Conservation (phyloP, 1,284 basidiomycete genomes). For the Cryptococcus floricola region DNA sequence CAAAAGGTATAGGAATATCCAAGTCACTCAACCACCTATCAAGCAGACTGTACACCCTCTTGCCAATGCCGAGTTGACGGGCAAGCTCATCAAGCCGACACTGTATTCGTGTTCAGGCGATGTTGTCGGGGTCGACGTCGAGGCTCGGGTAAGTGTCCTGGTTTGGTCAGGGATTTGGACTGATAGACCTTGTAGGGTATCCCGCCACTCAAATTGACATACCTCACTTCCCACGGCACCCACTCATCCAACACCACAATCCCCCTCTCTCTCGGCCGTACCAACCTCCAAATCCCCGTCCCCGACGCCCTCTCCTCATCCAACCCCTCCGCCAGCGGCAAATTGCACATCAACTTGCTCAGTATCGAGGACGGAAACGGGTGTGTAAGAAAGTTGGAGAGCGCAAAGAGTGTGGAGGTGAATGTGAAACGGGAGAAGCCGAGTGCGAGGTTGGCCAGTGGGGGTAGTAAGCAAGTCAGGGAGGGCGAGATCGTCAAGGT, state of each 20-base stretch:
- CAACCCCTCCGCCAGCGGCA: slow-evolving; percentile 31
- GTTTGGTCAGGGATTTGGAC: background rate
- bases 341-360: slow-evolving; percentile 46
- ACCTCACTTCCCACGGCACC: slow-evolving; percentile 66
- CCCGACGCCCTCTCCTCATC: slow-evolving; percentile 27
- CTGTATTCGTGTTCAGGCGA: slow-evolving; percentile 63
- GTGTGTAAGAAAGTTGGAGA: slow-evolving; percentile 68
- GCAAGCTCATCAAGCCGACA: slow-evolving; percentile 50
- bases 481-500: slow-evolving; percentile 69
- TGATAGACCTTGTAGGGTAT: slow-evolving; percentile 56
- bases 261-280: slow-evolving; percentile 59
- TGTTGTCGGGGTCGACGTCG: slow-evolving; percentile 68
- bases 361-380: slow-evolving; percentile 84
- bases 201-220: slow-evolving; percentile 78
- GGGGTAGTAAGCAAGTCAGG: slow-evolving; percentile 64
- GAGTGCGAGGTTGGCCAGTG: slow-evolving; percentile 67
- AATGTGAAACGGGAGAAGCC: slow-evolving; percentile 86
- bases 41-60: slow-evolving; percentile 84
- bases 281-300: slow-evolving; percentile 31
- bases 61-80: slow-evolving; percentile 69
- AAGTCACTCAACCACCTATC: slow-evolving; percentile 66
- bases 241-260: slow-evolving; percentile 56
- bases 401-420: slow-evolving; percentile 74
- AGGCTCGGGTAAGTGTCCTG: slow-evolving; percentile 60
- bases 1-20: slow-evolving; percentile 70